Evolutionary conservation across 1,284 basidiomycete genomes (phyloP), one percentile per base, ranked within the genome.

Genomic region (Lentinus polychrous): DNA sequence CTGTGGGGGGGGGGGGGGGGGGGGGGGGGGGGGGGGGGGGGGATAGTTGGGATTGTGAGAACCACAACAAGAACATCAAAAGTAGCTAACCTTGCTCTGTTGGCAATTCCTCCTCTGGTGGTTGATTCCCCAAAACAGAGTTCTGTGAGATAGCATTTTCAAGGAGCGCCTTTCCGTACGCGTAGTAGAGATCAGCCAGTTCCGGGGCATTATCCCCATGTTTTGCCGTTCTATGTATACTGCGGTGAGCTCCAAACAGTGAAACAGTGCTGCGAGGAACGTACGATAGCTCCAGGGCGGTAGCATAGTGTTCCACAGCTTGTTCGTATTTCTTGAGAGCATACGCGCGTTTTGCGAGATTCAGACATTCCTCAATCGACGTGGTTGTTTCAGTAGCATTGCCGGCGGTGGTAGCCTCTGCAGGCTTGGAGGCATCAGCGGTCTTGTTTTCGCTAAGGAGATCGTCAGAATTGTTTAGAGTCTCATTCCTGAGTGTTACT

Each of bases 301-400:
- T 83, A 27, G 86, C 88, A 67, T 93, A 94, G 62, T 87, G 75
- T 41, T 86, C 85, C 4, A 91, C 83, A 1, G 90, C 86, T 59
- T 91, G 82, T 60, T 94, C 91, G 64, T 85, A 94, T 64, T 91
- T 89, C 63, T 77, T 79, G 57, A 94, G 78, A 27, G 91, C 91
- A 66, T 91, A 89, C 1, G 91, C 91, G 70, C 87, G 85, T 73
- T 86, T 86, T 2, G 83, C 87, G 54, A 80, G 81, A 60, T 87
- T 86, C 49, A 90, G 68, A 12, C 75, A 70, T 42, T 70, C 75
- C 57, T 84, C 80, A 45, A 84, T 63, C 41, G 78, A 67, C 49
- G 59, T 60, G 23, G 54, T 43, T 34, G 55, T 18, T 52, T 34
- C 43, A 10, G 31, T 37, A n/a, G 18, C 14, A 37, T 37, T 37